A percentile compares a stretch with the other conserved stretches of the same genome.
Conservation (phyloP, 2,329 filamentous ascomycete genomes). For the Pseudocercospora pini-densiflorae region DNA sequence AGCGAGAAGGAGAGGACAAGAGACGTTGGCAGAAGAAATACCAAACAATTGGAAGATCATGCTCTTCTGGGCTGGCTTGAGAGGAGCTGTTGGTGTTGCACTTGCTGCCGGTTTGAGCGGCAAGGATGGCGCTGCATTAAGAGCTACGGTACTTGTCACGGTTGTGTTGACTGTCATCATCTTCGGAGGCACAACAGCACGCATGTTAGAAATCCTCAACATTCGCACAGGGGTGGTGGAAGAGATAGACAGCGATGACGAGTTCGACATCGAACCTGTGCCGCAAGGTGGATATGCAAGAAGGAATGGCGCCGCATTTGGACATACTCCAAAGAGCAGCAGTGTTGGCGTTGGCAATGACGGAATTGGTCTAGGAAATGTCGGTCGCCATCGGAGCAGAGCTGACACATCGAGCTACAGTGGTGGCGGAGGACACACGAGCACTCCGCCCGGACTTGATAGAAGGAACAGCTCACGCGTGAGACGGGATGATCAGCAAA, state of each 20-base stretch:
- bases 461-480: slow-evolving; percentile 58
- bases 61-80: slow-evolving; percentile 98
- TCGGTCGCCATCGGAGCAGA: slow-evolving; percentile 37
- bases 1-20: slow-evolving; percentile 73
- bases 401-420: slow-evolving; percentile 64
- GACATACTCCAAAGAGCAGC: slow-evolving; percentile 70
- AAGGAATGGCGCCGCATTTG: slow-evolving; percentile 75
- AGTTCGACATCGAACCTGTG: slow-evolving; percentile 88
- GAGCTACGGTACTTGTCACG: slow-evolving; percentile 95
- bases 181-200: slow-evolving; percentile 94
- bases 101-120: slow-evolving; percentile 86
- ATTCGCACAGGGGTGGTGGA: slow-evolving; percentile 96
- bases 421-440: slow-evolving; percentile 61
- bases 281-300: slow-evolving; percentile 74
- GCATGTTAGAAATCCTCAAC: slow-evolving; percentile 97
- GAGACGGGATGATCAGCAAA: slow-evolving; percentile 49
- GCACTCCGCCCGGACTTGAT: slow-evolving; percentile 49
- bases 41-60: slow-evolving; percentile 98
- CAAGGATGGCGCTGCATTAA: slow-evolving; percentile 71
- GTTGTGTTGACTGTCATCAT: slow-evolving; percentile 98
- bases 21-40: slow-evolving; percentile 77
- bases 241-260: slow-evolving; percentile 95
- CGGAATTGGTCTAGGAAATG: slow-evolving; percentile 37
- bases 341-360: slow-evolving; percentile 52
- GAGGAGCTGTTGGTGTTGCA: slow-evolving; percentile 93